Percentiles rank a stretch among this genome's conserved stretches.
Evolutionary conservation across 2,329 filamentous ascomycete genomes (phyloP).

Genomic region (Fusarium nelsonii): DNA sequence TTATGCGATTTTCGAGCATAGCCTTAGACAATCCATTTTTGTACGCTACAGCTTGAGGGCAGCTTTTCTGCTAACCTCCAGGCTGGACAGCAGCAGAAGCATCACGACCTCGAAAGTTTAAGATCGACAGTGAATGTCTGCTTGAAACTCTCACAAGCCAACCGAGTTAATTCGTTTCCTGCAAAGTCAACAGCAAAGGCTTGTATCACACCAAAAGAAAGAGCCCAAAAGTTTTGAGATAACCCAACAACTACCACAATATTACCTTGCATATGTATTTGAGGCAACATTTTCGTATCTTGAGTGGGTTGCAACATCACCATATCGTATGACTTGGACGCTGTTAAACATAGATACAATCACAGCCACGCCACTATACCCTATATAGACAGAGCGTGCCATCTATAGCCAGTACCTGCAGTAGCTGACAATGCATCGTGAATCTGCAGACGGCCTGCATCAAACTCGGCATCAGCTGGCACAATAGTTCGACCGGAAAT

Average conservation of each 20-base stretch:
- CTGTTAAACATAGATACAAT: slow-evolving; percentile 3
- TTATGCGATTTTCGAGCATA: too few species aligned
- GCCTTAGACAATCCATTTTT: too few species aligned
- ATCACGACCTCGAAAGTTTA: background rate
- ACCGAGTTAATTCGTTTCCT: background rate
- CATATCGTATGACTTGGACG: slow-evolving; percentile 1
- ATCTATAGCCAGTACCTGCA: slow-evolving; percentile 31
- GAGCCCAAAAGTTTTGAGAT: background rate
- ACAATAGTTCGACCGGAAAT: background rate
- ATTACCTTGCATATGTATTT: background rate
- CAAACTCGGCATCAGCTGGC: slow-evolving; percentile 1
- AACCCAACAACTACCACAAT: background rate
- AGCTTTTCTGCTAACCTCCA: too few species aligned
- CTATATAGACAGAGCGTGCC: slow-evolving; percentile 14
- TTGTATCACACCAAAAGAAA: background rate
- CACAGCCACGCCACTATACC: slow-evolving; percentile 19
- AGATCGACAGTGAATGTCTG: background rate
- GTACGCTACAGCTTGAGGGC: too few species aligned
- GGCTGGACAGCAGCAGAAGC: background rate
- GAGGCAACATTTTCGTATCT: background rate
- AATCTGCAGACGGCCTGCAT: slow-evolving; percentile 19
- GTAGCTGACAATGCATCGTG: slow-evolving; percentile 23
- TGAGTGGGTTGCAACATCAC: background rate
- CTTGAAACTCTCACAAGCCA: background rate
- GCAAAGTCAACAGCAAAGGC: background rate